A percentile compares a stretch with the other conserved stretches of the same genome.
Conservation (phyloP, 2,329 filamentous ascomycete species). For the Grosmannia clavigera region DNA sequence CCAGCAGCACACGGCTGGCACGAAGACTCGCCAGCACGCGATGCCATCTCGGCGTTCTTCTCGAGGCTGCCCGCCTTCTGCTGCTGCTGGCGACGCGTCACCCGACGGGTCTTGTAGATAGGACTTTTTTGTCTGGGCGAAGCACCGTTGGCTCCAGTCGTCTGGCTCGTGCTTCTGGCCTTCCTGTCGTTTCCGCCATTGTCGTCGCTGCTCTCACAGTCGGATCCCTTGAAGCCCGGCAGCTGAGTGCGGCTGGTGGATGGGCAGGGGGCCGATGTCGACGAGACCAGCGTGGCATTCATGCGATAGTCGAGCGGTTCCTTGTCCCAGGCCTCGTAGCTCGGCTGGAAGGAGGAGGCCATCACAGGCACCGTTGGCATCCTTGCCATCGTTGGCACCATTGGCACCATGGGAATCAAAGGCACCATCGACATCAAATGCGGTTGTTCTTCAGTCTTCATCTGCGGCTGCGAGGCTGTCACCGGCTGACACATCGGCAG, state of each 20-base stretch:
- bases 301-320: not conserved
- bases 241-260: not conserved
- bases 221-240: not conserved
- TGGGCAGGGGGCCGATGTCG: not conserved
- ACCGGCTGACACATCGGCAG: not conserved
- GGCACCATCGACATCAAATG: too few species aligned
- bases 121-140: not conserved
- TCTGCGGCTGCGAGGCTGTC: not conserved
- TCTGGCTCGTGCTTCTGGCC: not conserved
- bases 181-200: not conserved
- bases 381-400: not conserved
- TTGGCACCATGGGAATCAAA: not conserved
- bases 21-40: too few species aligned
- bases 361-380: too few species aligned
- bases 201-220: not conserved
- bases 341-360: not conserved
- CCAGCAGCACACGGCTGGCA: too few species aligned
- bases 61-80: not conserved
- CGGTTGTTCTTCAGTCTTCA: too few species aligned
- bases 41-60: not conserved
- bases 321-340: not conserved
- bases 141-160: not conserved
- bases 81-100: not conserved
- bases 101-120: not conserved
- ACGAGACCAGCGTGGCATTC: not conserved